Evolutionary conservation across 1,284 basidiomycete genomes (phyloP).

Genomic region (Ustilago sp.): DNA sequence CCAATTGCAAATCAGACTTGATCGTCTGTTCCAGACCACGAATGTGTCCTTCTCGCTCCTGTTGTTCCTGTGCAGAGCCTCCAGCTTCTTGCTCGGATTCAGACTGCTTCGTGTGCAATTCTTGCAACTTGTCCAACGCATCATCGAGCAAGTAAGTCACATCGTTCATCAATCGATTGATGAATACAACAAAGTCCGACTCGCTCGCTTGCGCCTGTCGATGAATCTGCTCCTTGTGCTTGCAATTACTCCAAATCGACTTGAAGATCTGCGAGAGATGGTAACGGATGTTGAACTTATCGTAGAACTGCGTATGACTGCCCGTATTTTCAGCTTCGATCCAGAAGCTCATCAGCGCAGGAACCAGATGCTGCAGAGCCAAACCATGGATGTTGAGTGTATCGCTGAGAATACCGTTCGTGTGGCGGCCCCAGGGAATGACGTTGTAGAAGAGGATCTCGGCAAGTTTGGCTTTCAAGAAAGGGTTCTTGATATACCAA

Average conservation of each 20-base stretch:
- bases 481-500: conserved; percentile 98
- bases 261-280: conserved; percentile 67
- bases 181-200: conserved; percentile 78
- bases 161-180: conserved; percentile 99
- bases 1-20: conserved; percentile 85
- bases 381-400: conserved; percentile 85
- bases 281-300: conserved; percentile 86
- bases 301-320: conserved; percentile 97
- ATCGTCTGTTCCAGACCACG: conserved; percentile 84
- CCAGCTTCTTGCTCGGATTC: conserved; percentile 76
- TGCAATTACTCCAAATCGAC: conserved; percentile 64
- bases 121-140: conserved; percentile 86
- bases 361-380: conserved; percentile 88
- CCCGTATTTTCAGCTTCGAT: conserved; percentile 98
- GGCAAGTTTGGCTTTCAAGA: conserved; percentile 96
- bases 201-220: conserved; percentile 47
- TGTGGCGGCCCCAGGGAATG: conserved; percentile 80
- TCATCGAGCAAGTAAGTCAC: conserved; percentile 98
- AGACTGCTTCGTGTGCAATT: conserved; percentile 85
- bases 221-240: conserved; percentile 65
- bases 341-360: conserved; percentile 92
- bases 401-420: conserved; percentile 83
- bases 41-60: conserved; percentile 84
- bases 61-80: conserved; percentile 78
- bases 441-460: conserved; percentile 89